Evolutionary conservation across 164 flowering plant genomes (phyloP), one percentile per base, ranked within the genome.

Genomic region (Chimonanthus praecox): DNA sequence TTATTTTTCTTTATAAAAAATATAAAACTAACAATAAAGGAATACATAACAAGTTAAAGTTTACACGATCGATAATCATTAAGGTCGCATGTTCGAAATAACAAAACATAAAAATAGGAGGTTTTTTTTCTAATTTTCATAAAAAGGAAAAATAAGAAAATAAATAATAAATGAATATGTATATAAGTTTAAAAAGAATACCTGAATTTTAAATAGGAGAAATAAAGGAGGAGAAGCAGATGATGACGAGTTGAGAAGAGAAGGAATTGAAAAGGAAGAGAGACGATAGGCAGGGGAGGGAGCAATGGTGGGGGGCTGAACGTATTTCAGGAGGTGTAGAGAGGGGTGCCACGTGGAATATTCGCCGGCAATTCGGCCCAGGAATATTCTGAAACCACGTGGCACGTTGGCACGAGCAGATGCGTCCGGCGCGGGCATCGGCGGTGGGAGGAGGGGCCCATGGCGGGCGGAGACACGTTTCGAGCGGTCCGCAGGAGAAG

Each of bases 331-430:
- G 7, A 62, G 44, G 69, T 4, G 46, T 18, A 33, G 58, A 11
- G 21, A 6, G 54, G 4, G 71, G 18, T 62, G 69, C 62, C 71
- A 50, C 73, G 68, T 73, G 76, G 71, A 73, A 73, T 47, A 70
- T 70, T 69, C 69, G 72, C 69, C 69, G 75, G 68, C 68, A 44
- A 33, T 68, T 43, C 58, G 58, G 48, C 44, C 62, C 44, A 4
- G 51, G 72, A 72, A 67, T 72, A 62, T 72, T 68, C 73, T 46
- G 54, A 33, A n/a, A 6, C 65, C 74, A 75, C 61, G 77, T 67
- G 74, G 63, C 74, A 71, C 74, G 78, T 61, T 49, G 72, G 75
- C 75, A 72, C 6, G 49, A 33, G 33, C 33, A 33, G 33, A 33
- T 33, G 18, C 4, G 63, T 69, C 68, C 77, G 77, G 72, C 68